Evolutionary conservation across 164 flowering plant species (phyloP).

Genomic region (Aristolochia contorta): DNA sequence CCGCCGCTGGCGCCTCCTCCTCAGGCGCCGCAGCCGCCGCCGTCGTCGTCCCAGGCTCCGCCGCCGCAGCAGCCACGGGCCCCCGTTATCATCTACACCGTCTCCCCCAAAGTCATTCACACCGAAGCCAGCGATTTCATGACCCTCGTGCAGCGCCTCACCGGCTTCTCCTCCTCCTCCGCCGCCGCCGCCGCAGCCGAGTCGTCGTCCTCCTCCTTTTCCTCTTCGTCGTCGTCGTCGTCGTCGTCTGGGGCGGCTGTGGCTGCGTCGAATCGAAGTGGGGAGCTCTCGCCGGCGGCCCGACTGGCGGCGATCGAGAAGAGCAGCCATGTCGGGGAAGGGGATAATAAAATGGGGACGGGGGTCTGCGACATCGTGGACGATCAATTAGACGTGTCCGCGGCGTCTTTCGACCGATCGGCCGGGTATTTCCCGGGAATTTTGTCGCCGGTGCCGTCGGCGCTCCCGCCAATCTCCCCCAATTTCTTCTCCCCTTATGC

Average conservation of each 20-base stretch:
- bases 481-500: conserved; percentile 50
- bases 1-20: conserved; percentile 71
- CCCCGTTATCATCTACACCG: conserved; percentile 60
- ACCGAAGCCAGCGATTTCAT: conserved; percentile 32
- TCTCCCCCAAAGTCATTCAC: conserved; percentile 43
- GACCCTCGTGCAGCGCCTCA: conserved; percentile 35
- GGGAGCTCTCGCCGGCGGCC: conserved; percentile 44
- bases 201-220: conserved; percentile 11
- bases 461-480: conserved; percentile 43
- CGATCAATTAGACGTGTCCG: conserved; percentile 12
- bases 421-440: conserved; percentile 50
- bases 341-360: conserved; percentile 10
- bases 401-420: conserved; percentile 11
- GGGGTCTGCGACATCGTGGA: conserved; percentile 5
- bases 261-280: conserved; percentile 14
- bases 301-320: conserved; percentile 41
- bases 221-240: conserved; percentile 2
- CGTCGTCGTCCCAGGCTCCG: conserved; percentile 7
- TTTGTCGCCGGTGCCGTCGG: conserved; percentile 67
- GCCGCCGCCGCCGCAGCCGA: conserved; percentile 3
- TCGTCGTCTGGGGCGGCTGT: conserved; percentile 18
- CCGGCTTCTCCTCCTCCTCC: conserved; percentile 21
- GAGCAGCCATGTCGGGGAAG: conserved; percentile 13
- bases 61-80: conserved; percentile 19
- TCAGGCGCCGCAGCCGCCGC: conserved; percentile 28